Percentiles rank a stretch among this genome's conserved stretches.
Conservation (phyloP, 139 green algal genomes). For the Dunaliella sp. region DNA sequence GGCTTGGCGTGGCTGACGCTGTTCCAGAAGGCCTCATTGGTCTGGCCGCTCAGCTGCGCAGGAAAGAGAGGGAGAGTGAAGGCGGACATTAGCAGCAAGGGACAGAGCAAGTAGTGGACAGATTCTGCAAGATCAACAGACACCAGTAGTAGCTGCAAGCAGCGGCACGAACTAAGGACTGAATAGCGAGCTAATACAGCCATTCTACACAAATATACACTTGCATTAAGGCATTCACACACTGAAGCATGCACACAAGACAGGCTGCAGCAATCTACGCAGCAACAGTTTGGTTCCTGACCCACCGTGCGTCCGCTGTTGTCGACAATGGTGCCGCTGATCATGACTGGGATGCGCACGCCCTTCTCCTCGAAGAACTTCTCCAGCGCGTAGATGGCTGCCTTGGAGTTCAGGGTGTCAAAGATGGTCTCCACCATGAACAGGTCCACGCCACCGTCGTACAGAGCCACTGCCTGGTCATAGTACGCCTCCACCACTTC, state of each 20-base stretch:
- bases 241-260: neutral
- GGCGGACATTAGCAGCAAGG: neutral
- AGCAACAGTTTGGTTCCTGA: neutral
- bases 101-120: neutral
- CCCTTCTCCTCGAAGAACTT: slow-evolving; percentile 83
- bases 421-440: slow-evolving; percentile 99
- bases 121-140: too few species aligned
- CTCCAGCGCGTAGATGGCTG: slow-evolving; percentile 92
- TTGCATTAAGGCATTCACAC: neutral
- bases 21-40: slow-evolving; percentile 99
- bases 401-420: slow-evolving; percentile 97
- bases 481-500: slow-evolving; percentile 95
- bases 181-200: neutral
- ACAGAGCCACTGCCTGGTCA: slow-evolving; percentile 83
- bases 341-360: slow-evolving; percentile 87
- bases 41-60: slow-evolving; percentile 88
- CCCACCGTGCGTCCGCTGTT: slow-evolving; percentile 82
- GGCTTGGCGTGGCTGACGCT: slow-evolving; percentile 87
- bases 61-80: neutral
- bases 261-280: neutral
- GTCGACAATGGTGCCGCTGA: slow-evolving; percentile 97
- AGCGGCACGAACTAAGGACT: neutral
- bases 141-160: too few species aligned
- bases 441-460: slow-evolving; percentile 90
- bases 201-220: neutral